Conservation (phyloP, 495 filamentous ascomycete species). For the Penicillium ochrochloron region DNA sequence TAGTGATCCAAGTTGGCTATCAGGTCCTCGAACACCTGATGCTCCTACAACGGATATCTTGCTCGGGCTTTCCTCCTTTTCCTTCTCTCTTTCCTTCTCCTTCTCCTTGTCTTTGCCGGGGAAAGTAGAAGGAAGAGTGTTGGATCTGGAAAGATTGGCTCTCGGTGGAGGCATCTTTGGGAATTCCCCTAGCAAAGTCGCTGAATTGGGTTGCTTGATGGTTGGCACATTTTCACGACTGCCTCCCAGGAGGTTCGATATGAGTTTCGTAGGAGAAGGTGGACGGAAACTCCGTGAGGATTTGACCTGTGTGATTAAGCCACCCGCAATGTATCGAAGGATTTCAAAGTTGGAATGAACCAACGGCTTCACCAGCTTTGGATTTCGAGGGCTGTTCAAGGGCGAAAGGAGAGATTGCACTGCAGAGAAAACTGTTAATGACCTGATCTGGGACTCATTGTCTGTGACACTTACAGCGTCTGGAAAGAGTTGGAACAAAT, state of each 20-base stretch:
- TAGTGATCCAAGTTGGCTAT: slow-evolving; percentile 64
- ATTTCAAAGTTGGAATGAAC: slow-evolving; percentile 65
- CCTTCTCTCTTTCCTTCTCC: slow-evolving; percentile 28
- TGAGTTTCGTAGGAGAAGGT: slow-evolving; percentile 85
- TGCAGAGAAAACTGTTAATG: slow-evolving; percentile 12
- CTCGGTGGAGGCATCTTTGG: slow-evolving; percentile 46
- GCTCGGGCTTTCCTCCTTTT: slow-evolving; percentile 33
- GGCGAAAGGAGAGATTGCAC: slow-evolving; percentile 62
- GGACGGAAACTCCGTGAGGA: slow-evolving; percentile 64
- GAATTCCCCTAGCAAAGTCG: slow-evolving; percentile 43
- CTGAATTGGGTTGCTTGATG: slow-evolving; percentile 44
- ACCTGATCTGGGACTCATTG: background rate
- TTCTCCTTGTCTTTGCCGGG: slow-evolving; percentile 40
- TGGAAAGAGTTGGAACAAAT: slow-evolving; percentile 70
- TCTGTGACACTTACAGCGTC: slow-evolving; percentile 57
- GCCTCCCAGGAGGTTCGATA: slow-evolving; percentile 78
- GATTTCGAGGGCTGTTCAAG: slow-evolving; percentile 72
- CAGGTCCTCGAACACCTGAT: slow-evolving; percentile 29
- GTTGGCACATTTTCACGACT: slow-evolving; percentile 45
- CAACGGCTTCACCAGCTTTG: slow-evolving; percentile 60
- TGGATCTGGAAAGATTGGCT: slow-evolving; percentile 42
- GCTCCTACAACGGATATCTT: slow-evolving; percentile 45
- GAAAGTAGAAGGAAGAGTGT: slow-evolving; percentile 45
- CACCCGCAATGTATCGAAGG: slow-evolving; percentile 70
- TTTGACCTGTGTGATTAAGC: slow-evolving; percentile 60